A percentile compares a stretch with the other conserved stretches of the same genome.
Evolutionary conservation across 202 grass and related monocot species (phyloP).

Genomic region (Dendrocalamus latiflorus): DNA sequence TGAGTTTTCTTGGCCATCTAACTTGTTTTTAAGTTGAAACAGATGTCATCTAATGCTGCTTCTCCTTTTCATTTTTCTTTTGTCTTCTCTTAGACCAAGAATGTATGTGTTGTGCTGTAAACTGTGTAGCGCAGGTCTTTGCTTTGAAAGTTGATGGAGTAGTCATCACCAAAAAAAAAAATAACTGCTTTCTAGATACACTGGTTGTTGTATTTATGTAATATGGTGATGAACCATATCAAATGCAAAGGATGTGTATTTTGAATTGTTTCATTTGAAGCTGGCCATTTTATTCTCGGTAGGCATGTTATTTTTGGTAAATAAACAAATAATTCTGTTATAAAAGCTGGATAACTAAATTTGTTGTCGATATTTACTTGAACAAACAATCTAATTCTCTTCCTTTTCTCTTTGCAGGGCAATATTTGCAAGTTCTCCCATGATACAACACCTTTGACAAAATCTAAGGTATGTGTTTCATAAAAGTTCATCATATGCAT

Average conservation of each 20-base stretch:
- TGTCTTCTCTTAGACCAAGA: conserved; percentile 16
- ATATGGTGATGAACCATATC: background rate
- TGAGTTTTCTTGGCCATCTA: conserved; percentile 22
- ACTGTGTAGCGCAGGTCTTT: background rate
- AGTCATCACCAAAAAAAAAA: background rate
- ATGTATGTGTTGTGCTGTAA: background rate
- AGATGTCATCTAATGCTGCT: background rate
- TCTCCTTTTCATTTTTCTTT: background rate
- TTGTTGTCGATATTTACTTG: background rate
- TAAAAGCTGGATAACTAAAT: background rate
- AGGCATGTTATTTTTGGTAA: background rate
- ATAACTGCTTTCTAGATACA: background rate
- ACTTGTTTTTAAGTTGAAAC: conserved; percentile 17
- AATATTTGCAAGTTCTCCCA: conserved; percentile 84
- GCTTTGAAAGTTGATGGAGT: background rate
- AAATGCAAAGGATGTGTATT: background rate
- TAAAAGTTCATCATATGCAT: conserved; percentile 1
- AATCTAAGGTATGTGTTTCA: conserved; percentile 58
- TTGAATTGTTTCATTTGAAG: conserved; percentile 14
- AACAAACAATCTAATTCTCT: conserved; percentile 3
- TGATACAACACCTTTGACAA: conserved; percentile 74
- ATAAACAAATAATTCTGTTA: conserved; percentile 1
- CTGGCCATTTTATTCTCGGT: background rate
- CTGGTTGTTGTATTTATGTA: conserved; percentile 2
- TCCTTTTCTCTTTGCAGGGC: conserved; percentile 55